phyloP scores from a whole-genome alignment of 78 protist genomes.

The Monocercomonoides exilis region DNA sequence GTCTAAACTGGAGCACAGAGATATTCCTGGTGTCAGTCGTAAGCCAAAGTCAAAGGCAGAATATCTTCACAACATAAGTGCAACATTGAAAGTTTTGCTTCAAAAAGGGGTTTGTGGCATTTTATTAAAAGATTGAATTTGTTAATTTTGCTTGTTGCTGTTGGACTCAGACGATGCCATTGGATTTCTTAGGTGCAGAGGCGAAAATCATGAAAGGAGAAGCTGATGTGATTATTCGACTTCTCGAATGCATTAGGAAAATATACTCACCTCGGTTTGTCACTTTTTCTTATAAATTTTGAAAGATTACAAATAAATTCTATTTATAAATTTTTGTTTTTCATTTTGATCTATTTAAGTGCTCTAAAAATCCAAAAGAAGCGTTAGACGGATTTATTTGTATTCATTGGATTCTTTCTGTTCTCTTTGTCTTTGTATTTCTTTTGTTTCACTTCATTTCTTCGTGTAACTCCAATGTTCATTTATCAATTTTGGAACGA shows the following conservation, averaged over 20 bases:
- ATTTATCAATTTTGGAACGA: too few relatives aligned
- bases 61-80: not conserved
- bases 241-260: not conserved
- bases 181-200: not conserved
- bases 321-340: not conserved
- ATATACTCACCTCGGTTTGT: not conserved
- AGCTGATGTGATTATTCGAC: not conserved
- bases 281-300: too few relatives aligned
- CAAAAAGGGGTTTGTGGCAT: not conserved
- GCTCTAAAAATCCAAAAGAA: not conserved
- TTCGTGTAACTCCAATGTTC: not conserved
- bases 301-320: too few relatives aligned
- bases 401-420: not conserved
- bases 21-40: not conserved
- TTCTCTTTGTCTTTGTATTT: not conserved
- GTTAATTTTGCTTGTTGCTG: not conserved
- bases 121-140: not conserved
- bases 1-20: not conserved
- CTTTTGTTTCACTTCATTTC: not conserved
- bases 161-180: not conserved
- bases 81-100: not conserved
- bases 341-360: not conserved
- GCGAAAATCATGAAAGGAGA: not conserved
- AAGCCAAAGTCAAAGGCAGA: not conserved
- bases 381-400: not conserved